phyloP scores from a whole-genome alignment of 768 basidiomycete species.

The Kondoa malvinella region DNA sequence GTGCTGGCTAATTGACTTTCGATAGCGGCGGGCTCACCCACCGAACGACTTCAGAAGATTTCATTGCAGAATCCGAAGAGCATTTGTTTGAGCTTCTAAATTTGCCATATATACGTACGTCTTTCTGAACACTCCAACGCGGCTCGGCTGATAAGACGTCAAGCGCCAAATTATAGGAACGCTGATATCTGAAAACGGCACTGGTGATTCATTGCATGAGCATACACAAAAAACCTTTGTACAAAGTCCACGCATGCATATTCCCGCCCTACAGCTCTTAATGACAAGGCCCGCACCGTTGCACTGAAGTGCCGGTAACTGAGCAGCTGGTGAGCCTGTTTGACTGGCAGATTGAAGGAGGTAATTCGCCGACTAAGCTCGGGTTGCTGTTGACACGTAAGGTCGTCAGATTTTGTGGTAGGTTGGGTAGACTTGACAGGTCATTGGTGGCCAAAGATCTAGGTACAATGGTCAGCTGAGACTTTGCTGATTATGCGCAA shows the following conservation, averaged over 20 bases:
- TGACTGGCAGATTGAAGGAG: neutral
- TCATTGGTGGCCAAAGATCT: too few species aligned
- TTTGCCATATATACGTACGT: slow-evolving; percentile 19
- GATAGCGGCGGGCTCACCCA: slow-evolving; percentile 13
- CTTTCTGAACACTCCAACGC: neutral
- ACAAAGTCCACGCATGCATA: neutral
- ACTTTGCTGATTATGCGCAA: too few species aligned
- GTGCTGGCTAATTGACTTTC: too few species aligned
- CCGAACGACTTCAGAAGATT: slow-evolving; percentile 5
- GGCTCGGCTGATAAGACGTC: neutral
- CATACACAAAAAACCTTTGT: neutral
- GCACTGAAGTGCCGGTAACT: neutral
- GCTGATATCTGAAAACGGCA: neutral
- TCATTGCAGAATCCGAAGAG: slow-evolving; percentile 10
- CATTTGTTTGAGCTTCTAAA: slow-evolving; percentile 19
- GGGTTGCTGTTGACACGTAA: too few species aligned
- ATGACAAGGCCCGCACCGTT: neutral
- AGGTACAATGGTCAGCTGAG: too few species aligned
- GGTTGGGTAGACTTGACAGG: too few species aligned
- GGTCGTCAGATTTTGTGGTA: too few species aligned
- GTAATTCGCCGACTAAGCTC: neutral
- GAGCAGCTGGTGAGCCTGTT: neutral
- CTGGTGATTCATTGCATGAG: too few species aligned
- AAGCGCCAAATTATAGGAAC: neutral
- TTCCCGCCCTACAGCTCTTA: too few species aligned